Evolutionary conservation across 2,329 filamentous ascomycete genomes (phyloP).

Genomic region (Arthrinium puccinioides): DNA sequence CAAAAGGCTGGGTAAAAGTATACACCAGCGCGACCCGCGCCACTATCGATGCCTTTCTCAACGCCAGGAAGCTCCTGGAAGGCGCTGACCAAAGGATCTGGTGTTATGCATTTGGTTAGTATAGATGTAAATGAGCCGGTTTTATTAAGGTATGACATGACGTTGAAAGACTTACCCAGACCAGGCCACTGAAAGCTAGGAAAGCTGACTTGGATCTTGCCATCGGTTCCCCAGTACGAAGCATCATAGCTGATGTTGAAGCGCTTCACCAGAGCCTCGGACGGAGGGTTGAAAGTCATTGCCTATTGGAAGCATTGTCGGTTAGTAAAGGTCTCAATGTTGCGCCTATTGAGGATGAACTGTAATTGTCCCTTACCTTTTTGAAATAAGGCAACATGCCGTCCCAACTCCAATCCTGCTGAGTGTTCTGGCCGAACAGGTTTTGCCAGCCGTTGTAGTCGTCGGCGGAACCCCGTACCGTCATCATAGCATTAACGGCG

Average conservation of each 20-base stretch:
- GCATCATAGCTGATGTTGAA: constrained; percentile 25
- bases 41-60: constrained; percentile 29
- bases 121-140: too few relatives aligned
- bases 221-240: constrained; percentile 29
- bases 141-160: too few relatives aligned
- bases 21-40: constrained; percentile 29
- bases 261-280: constrained; percentile 12
- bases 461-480: constrained; percentile 17
- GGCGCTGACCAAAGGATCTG: constrained; percentile 23
- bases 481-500: constrained; percentile 22
- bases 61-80: constrained; percentile 30
- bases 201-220: constrained; percentile 28
- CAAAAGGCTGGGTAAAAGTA: constrained; percentile 35
- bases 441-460: constrained; percentile 26
- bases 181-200: constrained; percentile 30
- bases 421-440: constrained; percentile 20
- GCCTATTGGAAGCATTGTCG: too few relatives aligned
- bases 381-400: constrained; percentile 23
- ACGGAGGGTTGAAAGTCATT: constrained; percentile 15
- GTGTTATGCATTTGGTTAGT: too few relatives aligned
- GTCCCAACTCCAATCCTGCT: constrained; percentile 23
- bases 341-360: too few relatives aligned
- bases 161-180: constrained; percentile 14
- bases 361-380: constrained; percentile 22
- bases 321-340: too few relatives aligned